Base-by-base conservation (phyloP, 164 flowering plant genomes). In the Annona cherimola region DNA sequence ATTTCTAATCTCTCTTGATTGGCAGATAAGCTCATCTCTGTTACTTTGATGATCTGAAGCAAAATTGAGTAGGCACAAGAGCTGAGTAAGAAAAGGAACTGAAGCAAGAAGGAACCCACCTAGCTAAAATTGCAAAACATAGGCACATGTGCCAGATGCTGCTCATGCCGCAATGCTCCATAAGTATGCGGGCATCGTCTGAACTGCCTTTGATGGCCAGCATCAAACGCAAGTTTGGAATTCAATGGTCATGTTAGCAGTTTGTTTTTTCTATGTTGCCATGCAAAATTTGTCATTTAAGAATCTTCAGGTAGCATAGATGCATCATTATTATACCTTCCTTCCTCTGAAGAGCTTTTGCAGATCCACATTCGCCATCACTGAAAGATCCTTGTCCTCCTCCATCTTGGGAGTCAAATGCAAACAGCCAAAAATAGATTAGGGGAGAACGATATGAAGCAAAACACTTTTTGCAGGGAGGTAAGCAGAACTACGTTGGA, bases 1-100 rank as follows among this genome's bases (percentile, higher is more conserved):
- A 95, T 93, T 66, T 85, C 91, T 6, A 76, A 45, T 76, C 90
- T 88, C 76, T 84, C 94, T 86, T 95, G 98, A 70, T 95, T 95
- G 39, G 89, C 98, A 55, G 97, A 89, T 57, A 95, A 73, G 81
- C 74, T 91, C 86, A 79, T 93, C 78, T 95, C 98, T 35, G 83
- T 85, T 75, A 89, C 85, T 75, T 84, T 82, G 40, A 20, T 76
- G 14, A 95, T 93, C 99, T 95, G 97, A 67, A 73, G 26, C 20
- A 39, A 12, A 64, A 50, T 50, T 50, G 14, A 50, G 14, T 50
- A 11, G 14, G 57, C 50, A 45, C 9, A 26, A 26, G 50, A 45
- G 4, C 9, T 45, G 50, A 50, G 2, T 11, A 7, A 50, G 14
- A 50, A 50, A 50, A 50, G 14, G 14, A 50, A 8, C 0, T 50